These are phyloP conservation scores for Salvia splendens DNA, from an alignment of 257 asterid genomes.

Conservation along the genomic window DNA sequence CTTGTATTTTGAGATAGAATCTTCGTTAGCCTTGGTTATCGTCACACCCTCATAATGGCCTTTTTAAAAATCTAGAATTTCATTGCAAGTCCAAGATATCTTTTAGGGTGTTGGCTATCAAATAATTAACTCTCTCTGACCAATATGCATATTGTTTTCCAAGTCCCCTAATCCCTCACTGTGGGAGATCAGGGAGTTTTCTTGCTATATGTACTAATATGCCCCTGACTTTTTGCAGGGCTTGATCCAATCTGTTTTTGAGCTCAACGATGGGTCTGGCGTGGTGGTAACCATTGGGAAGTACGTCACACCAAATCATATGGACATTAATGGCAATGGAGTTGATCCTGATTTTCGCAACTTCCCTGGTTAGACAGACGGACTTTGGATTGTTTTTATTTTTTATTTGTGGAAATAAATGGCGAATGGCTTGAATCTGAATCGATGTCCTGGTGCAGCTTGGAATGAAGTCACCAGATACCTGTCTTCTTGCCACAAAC, in stretches of 20 bases:
- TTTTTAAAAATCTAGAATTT: background rate
- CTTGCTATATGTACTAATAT: conserved; percentile 1
- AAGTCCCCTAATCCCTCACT: background rate
- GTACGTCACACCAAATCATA: conserved; percentile 86
- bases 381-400: background rate
- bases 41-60: background rate
- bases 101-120: background rate
- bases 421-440: conserved; percentile 1
- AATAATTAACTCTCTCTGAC: background rate
- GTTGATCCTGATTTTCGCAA: conserved; percentile 88
- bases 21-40: background rate
- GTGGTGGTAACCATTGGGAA: conserved; percentile 91
- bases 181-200: background rate
- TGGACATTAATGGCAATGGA: conserved; percentile 90
- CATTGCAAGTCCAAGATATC: background rate
- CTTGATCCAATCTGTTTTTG: conserved; percentile 92
- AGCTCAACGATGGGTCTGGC: conserved; percentile 96
- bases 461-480: conserved; percentile 70
- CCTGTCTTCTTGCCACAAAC: conserved; percentile 71
- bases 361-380: conserved; percentile 60
- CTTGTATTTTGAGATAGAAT: background rate
- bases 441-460: conserved; percentile 49
- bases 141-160: background rate
- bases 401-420: background rate
- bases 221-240: conserved; percentile 54